Conservation (phyloP, 768 basidiomycete species). For the Serpula lacrymans region DNA sequence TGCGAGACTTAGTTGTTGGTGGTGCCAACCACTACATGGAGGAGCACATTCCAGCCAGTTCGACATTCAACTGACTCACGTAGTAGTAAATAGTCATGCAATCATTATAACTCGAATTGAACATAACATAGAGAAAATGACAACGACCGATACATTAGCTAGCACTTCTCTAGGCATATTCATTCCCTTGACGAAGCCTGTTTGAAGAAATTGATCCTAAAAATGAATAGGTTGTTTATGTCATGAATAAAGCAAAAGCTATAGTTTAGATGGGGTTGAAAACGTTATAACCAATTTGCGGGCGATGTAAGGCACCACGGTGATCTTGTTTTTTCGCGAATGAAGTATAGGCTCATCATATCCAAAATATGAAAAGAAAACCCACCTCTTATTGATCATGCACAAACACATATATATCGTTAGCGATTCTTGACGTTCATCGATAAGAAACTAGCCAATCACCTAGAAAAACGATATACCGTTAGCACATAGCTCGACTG, state of each 20-base stretch:
- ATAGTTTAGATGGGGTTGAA: slow-evolving; percentile 65
- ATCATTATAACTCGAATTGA: too few species aligned
- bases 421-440: too few species aligned
- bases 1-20: too few species aligned
- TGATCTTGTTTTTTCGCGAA: slow-evolving; percentile 66
- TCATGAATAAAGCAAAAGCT: slow-evolving; percentile 10
- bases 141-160: too few species aligned
- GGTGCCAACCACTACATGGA: too few species aligned
- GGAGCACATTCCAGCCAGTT: too few species aligned
- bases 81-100: too few species aligned
- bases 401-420: too few species aligned
- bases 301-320: slow-evolving; percentile 60
- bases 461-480: slow-evolving; percentile 15
- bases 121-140: too few species aligned
- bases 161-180: too few species aligned
- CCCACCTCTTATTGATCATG: slow-evolving; percentile 39
- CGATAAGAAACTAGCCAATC: too few species aligned
- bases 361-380: slow-evolving; percentile 1
- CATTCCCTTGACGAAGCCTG: slow-evolving; percentile 72
- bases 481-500: slow-evolving; percentile 8
- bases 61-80: too few species aligned
- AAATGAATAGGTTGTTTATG: slow-evolving; percentile 5
- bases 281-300: slow-evolving; percentile 50
- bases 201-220: slow-evolving; percentile 64
- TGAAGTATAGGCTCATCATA: slow-evolving; percentile 55